A percentile compares a stretch with the other conserved stretches of the same genome.
Conservation (phyloP, 2,329 filamentous ascomycete genomes). For the Nannizziopsis arthrosporioides region DNA sequence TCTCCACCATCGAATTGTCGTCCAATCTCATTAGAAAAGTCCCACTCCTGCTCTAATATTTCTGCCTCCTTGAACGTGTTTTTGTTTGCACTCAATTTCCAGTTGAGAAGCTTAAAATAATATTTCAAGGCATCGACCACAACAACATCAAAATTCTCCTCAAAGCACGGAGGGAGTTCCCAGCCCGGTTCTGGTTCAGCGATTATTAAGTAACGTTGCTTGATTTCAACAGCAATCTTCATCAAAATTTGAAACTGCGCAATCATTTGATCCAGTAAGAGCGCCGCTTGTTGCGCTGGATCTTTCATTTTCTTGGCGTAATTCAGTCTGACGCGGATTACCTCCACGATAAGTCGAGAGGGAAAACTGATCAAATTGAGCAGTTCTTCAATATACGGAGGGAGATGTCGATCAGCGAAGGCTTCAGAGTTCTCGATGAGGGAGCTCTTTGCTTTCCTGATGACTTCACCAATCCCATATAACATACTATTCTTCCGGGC, state of each 20-base stretch:
- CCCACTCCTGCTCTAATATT: slow-evolving; percentile 94
- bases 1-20: slow-evolving; percentile 85
- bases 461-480: slow-evolving; percentile 68
- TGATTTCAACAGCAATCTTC: slow-evolving; percentile 83
- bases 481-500: slow-evolving; percentile 80
- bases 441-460: slow-evolving; percentile 85
- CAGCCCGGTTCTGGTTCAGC: slow-evolving; percentile 81
- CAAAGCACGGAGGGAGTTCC: slow-evolving; percentile 91
- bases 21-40: slow-evolving; percentile 88
- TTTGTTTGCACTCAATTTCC: slow-evolving; percentile 94
- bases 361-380: slow-evolving; percentile 96
- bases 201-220: slow-evolving; percentile 73
- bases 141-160: slow-evolving; percentile 87
- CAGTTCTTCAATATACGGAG: slow-evolving; percentile 92
- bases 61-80: slow-evolving; percentile 99
- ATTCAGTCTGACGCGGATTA: slow-evolving; percentile 79
- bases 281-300: slow-evolving; percentile 75
- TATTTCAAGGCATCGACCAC: slow-evolving; percentile 89
- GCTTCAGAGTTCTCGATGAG: slow-evolving; percentile 74
- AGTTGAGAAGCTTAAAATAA: slow-evolving; percentile 97
- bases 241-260: slow-evolving; percentile 88
- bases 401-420: slow-evolving; percentile 80
- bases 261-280: slow-evolving; percentile 98
- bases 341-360: slow-evolving; percentile 87
- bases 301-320: slow-evolving; percentile 96